phyloP scores from a whole-genome alignment of 208 protist genomes.

The Leptomonas pyrrhocoris region DNA sequence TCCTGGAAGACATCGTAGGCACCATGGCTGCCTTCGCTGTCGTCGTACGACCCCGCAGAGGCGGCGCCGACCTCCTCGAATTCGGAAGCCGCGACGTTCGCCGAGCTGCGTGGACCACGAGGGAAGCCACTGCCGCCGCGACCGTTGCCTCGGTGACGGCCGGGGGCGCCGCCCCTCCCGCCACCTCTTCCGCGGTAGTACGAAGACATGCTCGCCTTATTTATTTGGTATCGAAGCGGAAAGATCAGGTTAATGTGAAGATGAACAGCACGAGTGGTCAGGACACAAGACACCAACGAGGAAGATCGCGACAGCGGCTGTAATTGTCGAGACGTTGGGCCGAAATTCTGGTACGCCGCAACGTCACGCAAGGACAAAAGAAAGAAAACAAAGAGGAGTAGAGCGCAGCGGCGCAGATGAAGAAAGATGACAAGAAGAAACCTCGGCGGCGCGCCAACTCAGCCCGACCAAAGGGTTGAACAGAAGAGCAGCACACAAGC shows the following conservation, averaged over 20 bases:
- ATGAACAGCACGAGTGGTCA: too few species aligned
- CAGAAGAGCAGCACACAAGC: too few species aligned
- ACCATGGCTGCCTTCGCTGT: slow-evolving; percentile 1
- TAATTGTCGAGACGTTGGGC: too few species aligned
- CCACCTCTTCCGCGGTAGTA: slow-evolving; percentile 14
- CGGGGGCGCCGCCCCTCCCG: not conserved
- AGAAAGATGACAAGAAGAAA: not conserved
- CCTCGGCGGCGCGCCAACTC: too few species aligned
- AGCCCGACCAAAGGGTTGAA: too few species aligned
- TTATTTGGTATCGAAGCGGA: too few species aligned
- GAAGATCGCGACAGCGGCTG: too few species aligned
- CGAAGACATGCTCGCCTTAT: too few species aligned
- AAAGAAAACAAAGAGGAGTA: slow-evolving; percentile 3
- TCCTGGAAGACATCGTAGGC: not conserved
- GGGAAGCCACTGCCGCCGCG: not conserved
- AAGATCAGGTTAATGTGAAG: not conserved
- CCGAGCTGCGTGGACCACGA: not conserved
- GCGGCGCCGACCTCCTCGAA: not conserved
- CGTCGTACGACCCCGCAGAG: slow-evolving; percentile 3
- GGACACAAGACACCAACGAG: too few species aligned
- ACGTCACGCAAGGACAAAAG: slow-evolving; percentile 8
- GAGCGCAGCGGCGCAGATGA: not conserved
- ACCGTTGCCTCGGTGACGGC: slow-evolving; percentile 3
- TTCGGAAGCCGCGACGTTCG: not conserved
- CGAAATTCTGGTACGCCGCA: too few species aligned